These are phyloP conservation scores for Blastobotrys mokoenaii DNA, from an alignment of 805 yeast genomes.

Conservation along the genomic window DNA sequence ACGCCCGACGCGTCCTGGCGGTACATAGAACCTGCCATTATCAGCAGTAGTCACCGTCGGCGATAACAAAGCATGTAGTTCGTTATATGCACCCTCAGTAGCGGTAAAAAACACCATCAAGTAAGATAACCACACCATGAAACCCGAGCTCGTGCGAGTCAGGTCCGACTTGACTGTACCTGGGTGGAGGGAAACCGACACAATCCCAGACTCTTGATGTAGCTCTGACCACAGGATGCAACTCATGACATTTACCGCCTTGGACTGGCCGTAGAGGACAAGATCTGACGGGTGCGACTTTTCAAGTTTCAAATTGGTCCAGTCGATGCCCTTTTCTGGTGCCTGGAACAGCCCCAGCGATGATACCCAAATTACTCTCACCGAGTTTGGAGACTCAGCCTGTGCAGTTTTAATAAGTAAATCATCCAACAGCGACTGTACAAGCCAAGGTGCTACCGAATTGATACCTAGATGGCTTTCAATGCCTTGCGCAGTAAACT, in stretches of 20 bases:
- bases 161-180: slow-evolving; percentile 32
- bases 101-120: no score
- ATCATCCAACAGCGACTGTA: slow-evolving; percentile 34
- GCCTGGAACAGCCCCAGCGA: slow-evolving; percentile 28
- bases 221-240: slow-evolving; percentile 29
- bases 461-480: slow-evolving; percentile 42
- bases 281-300: slow-evolving; percentile 1
- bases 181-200: slow-evolving; percentile 35
- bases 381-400: slow-evolving; percentile 22
- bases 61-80: no score
- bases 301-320: slow-evolving; percentile 18
- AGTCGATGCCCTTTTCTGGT: slow-evolving; percentile 28
- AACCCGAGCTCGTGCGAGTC: no score
- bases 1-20: no score
- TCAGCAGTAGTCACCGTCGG: no score
- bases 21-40: no score
- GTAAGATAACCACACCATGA: no score
- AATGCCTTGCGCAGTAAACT: slow-evolving; percentile 34
- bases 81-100: no score
- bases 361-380: slow-evolving; percentile 39
- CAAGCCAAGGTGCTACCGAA: slow-evolving; percentile 37
- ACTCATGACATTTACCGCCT: slow-evolving; percentile 35
- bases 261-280: slow-evolving; percentile 34
- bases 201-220: slow-evolving; percentile 27
- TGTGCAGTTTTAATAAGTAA: slow-evolving; percentile 29